phyloP scores from a whole-genome alignment of 331 rosid genomes.

The Arachis monticola region DNA sequence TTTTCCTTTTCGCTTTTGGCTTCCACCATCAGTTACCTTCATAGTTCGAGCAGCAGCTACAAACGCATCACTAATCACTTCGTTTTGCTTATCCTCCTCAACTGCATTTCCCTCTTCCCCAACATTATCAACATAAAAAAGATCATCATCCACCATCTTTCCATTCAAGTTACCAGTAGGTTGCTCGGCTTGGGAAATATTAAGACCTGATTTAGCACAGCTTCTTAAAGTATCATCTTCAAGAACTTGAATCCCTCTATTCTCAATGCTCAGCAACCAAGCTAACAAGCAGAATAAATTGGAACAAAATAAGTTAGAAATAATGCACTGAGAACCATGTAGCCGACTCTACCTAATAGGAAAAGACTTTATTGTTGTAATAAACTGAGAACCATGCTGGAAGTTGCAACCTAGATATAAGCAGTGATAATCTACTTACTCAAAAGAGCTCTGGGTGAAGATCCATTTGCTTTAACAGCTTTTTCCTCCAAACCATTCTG shows the following conservation, averaged over 20 bases:
- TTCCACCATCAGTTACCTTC: conserved; percentile 44
- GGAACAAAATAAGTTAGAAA: conserved; percentile 33
- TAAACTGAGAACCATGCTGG: conserved; percentile 12
- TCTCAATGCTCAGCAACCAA: conserved; percentile 75
- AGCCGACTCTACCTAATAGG: no score
- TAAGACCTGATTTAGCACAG: conserved; percentile 47
- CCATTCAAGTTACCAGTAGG: conserved; percentile 40
- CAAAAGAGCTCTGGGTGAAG: conserved; percentile 61
- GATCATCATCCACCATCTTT: conserved; percentile 52
- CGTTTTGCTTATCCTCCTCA: conserved; percentile 45
- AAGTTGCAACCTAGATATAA: conserved; percentile 4
- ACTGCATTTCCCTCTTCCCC: conserved; percentile 45
- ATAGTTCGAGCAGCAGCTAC: conserved; percentile 62
- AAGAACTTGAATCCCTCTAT: conserved; percentile 63
- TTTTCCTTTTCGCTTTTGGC: conserved; percentile 58
- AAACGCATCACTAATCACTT: conserved; percentile 55
- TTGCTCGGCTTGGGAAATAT: conserved; percentile 37
- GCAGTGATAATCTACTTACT: conserved; percentile 51
- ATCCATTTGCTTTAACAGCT: conserved; percentile 44
- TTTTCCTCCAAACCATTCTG: conserved; percentile 54
- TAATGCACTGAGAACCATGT: conserved; percentile 13
- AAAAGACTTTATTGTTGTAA: neutral
- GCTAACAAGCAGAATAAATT: conserved; percentile 49
- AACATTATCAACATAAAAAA: conserved; percentile 60
- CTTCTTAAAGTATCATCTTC: conserved; percentile 50